Percentiles rank a stretch among this genome's conserved stretches.
These are phyloP conservation scores for Candida xiaguanensis DNA, from an alignment of 805 yeast genomes.

Conservation along the genomic window DNA sequence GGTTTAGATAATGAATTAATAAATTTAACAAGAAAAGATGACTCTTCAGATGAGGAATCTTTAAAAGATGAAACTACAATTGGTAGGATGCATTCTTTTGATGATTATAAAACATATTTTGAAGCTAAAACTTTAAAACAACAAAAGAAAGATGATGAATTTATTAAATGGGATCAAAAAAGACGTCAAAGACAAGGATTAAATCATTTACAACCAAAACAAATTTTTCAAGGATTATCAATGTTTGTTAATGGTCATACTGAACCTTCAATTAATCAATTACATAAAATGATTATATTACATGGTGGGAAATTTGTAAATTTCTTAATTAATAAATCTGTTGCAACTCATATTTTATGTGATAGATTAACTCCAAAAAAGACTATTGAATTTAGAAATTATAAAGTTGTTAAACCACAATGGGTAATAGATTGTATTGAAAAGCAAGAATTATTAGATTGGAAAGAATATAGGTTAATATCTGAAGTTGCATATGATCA, in stretches of 20 bases:
- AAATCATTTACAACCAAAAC: slow-evolving; percentile 12
- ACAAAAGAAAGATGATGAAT: slow-evolving; percentile 51
- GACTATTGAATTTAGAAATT: slow-evolving; percentile 56
- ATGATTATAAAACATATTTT: slow-evolving; percentile 66
- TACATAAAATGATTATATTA: slow-evolving; percentile 66
- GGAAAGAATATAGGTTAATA: slow-evolving; percentile 64
- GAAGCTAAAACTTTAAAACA: slow-evolving; percentile 59
- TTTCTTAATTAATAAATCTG: slow-evolving; percentile 63
- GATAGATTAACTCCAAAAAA: slow-evolving; percentile 76
- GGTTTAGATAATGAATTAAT: slow-evolving; percentile 15
- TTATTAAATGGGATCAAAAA: slow-evolving; percentile 44
- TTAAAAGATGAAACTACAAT: slow-evolving; percentile 19
- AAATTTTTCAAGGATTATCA: slow-evolving; percentile 58
- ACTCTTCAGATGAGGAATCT: slow-evolving; percentile 11
- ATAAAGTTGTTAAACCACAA: slow-evolving; percentile 72
- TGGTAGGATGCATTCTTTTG: slow-evolving; percentile 49
- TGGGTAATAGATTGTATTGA: slow-evolving; percentile 75
- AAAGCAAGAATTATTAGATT: slow-evolving; percentile 47
- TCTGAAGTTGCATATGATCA: slow-evolving; percentile 55
- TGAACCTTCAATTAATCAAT: slow-evolving; percentile 65
- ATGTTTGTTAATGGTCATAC: slow-evolving; percentile 91
- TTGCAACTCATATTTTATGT: slow-evolving; percentile 84
- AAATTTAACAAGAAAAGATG: slow-evolving; percentile 6
- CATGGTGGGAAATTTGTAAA: slow-evolving; percentile 81
- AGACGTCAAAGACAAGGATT: slow-evolving; percentile 19